Conservation (phyloP, 176 grass and related monocot species). For the Saccharum officinarum region DNA sequence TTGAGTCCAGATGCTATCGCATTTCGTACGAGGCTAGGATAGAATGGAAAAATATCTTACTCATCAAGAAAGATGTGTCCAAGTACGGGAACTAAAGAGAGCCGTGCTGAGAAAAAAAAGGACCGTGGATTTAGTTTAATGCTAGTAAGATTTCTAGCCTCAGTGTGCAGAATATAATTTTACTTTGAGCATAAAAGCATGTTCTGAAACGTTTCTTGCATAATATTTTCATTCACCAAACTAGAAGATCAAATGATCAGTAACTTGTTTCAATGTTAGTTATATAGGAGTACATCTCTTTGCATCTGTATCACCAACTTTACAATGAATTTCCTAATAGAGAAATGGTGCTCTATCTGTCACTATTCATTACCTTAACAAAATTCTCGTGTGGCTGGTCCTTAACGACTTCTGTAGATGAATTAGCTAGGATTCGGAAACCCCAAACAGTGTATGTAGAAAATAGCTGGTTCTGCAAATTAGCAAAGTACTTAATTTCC, state of each 20-base stretch:
- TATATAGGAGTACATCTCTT: neutral
- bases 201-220: neutral
- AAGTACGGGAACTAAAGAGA: no score
- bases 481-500: neutral
- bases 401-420: neutral
- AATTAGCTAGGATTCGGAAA: neutral
- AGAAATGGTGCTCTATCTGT: neutral
- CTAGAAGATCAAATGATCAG: neutral
- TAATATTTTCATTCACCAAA: neutral
- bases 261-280: neutral
- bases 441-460: neutral
- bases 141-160: neutral
- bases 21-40: neutral
- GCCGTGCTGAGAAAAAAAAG: no score
- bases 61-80: neutral
- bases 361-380: neutral
- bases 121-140: neutral
- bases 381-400: neutral
- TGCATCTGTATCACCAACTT: neutral
- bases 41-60: neutral
- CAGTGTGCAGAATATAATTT: neutral
- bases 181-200: neutral
- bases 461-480: neutral
- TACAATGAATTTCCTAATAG: neutral
- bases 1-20: neutral